A percentile compares a stretch with the other conserved stretches of the same genome.
phyloP scores from a whole-genome alignment of 257 asterid genomes.

The Eucommia ulmoides region DNA sequence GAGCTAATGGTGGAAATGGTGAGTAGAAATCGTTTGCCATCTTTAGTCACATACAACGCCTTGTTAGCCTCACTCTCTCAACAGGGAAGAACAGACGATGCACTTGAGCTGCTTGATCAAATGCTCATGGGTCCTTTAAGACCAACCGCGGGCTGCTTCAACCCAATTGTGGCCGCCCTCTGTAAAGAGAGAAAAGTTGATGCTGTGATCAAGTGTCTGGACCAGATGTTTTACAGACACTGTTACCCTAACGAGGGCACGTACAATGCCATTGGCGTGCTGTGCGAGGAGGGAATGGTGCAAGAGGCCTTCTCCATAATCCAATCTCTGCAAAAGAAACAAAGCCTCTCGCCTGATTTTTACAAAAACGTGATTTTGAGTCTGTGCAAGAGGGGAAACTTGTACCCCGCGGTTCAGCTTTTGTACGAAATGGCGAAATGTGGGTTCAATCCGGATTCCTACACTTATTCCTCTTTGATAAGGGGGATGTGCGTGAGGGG shows the following conservation, averaged over 20 bases:
- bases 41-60: conserved; percentile 63
- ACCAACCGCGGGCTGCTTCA: conserved; percentile 69
- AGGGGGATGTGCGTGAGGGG: conserved; percentile 71
- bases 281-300: conserved; percentile 61
- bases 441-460: conserved; percentile 63
- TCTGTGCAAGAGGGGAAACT: conserved; percentile 67
- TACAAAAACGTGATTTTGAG: conserved; percentile 45
- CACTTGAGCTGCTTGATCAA: conserved; percentile 56
- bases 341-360: conserved; percentile 38
- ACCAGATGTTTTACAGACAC: conserved; percentile 39
- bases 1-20: conserved; percentile 69
- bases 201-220: conserved; percentile 43
- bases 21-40: conserved; percentile 53
- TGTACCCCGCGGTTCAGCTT: conserved; percentile 56
- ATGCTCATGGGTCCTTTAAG: conserved; percentile 44
- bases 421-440: conserved; percentile 42
- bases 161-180: conserved; percentile 53
- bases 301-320: conserved; percentile 58
- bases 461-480: conserved; percentile 68
- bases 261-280: conserved; percentile 55
- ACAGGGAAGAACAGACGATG: conserved; percentile 66
- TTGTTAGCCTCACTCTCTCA: conserved; percentile 52
- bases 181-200: conserved; percentile 56
- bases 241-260: conserved; percentile 73
- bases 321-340: conserved; percentile 44